Conservation (phyloP, 129 eudicot genomes). For the Dittrichia graveolens region DNA sequence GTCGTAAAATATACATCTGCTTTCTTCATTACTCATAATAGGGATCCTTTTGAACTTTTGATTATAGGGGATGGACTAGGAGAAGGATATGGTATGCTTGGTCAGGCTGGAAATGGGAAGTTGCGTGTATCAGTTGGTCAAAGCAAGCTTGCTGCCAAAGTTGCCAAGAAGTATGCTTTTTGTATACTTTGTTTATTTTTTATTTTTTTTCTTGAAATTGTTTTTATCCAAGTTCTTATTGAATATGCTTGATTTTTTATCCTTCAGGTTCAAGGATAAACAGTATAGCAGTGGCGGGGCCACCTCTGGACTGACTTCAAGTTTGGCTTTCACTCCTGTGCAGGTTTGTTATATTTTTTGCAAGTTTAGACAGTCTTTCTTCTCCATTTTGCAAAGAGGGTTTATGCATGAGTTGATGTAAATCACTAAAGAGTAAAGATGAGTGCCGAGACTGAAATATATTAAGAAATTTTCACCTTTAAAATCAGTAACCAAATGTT, state of each 20-base stretch:
- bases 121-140: conserved; percentile 84
- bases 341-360: conserved; percentile 49
- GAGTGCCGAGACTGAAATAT: too few relatives aligned
- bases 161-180: conserved; percentile 70
- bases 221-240: neutral
- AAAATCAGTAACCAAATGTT: neutral
- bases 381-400: too few relatives aligned
- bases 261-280: conserved; percentile 71
- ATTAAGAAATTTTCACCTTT: neutral
- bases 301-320: conserved; percentile 86
- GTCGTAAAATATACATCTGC: neutral
- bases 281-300: conserved; percentile 79
- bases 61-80: conserved; percentile 83
- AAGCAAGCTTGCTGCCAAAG: conserved; percentile 89
- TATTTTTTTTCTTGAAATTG: neutral
- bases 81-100: conserved; percentile 95
- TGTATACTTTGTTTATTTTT: neutral
- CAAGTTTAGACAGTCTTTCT: too few relatives aligned
- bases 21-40: neutral
- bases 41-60: neutral
- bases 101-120: conserved; percentile 88
- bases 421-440: too few relatives aligned
- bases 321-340: conserved; percentile 92
- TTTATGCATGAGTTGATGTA: too few relatives aligned
- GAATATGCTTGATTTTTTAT: conserved; percentile 14